Conservation (phyloP, 345 rosid species). For the Carallia brachiata region DNA sequence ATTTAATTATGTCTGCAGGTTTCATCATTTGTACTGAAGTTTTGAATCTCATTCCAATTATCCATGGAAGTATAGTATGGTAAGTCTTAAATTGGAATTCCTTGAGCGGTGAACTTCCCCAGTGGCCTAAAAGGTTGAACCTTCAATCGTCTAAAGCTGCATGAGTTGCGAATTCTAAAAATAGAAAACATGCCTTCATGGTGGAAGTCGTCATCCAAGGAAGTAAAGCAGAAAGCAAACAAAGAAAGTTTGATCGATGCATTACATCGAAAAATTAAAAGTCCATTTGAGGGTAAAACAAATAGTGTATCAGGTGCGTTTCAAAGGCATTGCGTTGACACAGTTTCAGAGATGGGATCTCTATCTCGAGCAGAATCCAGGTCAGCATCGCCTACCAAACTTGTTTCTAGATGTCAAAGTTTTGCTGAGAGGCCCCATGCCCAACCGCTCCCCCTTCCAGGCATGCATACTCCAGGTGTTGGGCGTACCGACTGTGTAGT, state of each 20-base stretch:
- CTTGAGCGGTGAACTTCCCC: neutral
- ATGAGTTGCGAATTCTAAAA: neutral
- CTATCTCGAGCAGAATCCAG: conserved; percentile 66
- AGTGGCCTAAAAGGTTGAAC: neutral
- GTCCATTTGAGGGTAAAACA: conserved; percentile 51
- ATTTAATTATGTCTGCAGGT: neutral
- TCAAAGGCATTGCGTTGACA: conserved; percentile 44
- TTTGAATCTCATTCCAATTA: neutral
- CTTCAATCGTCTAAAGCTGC: neutral
- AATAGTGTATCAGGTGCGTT: conserved; percentile 48
- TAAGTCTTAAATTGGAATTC: neutral
- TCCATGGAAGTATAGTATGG: neutral
- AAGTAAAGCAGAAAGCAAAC: conserved; percentile 65
- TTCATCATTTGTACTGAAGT: neutral
- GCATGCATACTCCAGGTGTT: conserved; percentile 32
- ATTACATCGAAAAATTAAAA: conserved; percentile 57
- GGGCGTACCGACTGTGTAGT: conserved; percentile 50
- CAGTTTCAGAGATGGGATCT: conserved; percentile 62
- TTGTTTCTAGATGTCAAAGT: conserved; percentile 79
- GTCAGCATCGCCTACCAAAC: conserved; percentile 68
- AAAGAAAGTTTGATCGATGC: conserved; percentile 73
- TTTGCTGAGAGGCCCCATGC: conserved; percentile 71
- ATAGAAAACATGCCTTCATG: conserved; percentile 52
- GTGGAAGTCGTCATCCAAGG: conserved; percentile 80
- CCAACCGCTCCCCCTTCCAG: conserved; percentile 87